Base-by-base conservation (phyloP, 345 rosid species). In the Melaleuca alternifolia region DNA sequence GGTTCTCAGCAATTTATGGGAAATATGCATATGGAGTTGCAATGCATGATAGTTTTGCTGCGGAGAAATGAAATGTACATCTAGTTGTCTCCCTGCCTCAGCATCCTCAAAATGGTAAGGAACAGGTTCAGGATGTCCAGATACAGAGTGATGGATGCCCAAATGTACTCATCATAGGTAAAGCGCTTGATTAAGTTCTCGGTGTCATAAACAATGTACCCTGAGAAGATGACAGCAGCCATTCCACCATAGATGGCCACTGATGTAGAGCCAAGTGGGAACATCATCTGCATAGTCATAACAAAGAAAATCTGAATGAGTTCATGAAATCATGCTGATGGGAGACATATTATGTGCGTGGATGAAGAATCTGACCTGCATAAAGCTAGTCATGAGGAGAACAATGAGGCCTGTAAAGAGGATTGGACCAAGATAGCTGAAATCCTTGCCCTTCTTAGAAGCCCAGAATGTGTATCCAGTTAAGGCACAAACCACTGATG, bases 401-500 rank as follows among this genome's bases (percentile, higher is more conserved):
- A 96, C 91, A 59, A 94, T 85, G 83, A 96, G 98, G 86, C 96
- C 88, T 77, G 99, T 97, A 95, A 97, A 97, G 81, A 97, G 88
- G 88, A 97, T 91, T 51, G 99, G 99, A 90, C 96, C 98, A 82
- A 97, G 93, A 88, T 91, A 96, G 90, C 97, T 94, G 89, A 97
- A 97, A 87, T 97, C 99, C 90, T 94, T 92, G 89, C 99, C 99
- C 88, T 92, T 97, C 98, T 93, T 97, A 24, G 99, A 87, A 28
- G 99, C 99, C 99, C 98, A 97, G 95, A 97, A 97, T 85, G 99
- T 95, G 91, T 97, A 97, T 10, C 91, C 99, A 54, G 99, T 96
- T 81, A 96, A 90, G 84, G 98, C 92, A 44, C 84, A 91, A 20
- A 96, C 99, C 90, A 97, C 98, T 11, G 95, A 96, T 4, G 96